phyloP scores from a whole-genome alignment of 139 green algal species.

The Micromonas pusilla region DNA sequence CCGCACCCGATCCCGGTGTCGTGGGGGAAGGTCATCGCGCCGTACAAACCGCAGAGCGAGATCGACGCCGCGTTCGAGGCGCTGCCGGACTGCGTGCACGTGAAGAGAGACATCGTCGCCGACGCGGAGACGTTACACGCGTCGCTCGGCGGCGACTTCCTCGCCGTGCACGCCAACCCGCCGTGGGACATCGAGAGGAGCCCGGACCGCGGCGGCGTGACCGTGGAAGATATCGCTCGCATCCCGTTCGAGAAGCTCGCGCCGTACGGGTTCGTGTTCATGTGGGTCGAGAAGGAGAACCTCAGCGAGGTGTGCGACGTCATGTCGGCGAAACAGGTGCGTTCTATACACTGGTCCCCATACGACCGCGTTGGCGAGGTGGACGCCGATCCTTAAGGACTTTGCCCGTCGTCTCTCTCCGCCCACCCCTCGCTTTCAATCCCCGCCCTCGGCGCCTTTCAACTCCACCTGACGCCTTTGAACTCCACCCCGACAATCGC shows the following conservation, averaged over 20 bases:
- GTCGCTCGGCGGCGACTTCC: conserved; percentile 33
- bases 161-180: conserved; percentile 56
- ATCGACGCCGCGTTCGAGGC: not conserved
- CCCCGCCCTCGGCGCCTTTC: no score
- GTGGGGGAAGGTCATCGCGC: conserved; percentile 67
- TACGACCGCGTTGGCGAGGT: no score
- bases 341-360: no score
- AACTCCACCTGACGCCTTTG: no score
- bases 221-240: not conserved
- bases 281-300: conserved; percentile 69
- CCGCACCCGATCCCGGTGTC: conserved; percentile 60
- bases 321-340: no score
- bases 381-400: no score
- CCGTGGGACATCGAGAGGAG: conserved; percentile 43
- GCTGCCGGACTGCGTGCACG: conserved; percentile 4
- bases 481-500: no score
- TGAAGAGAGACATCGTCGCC: conserved; percentile 14
- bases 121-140: conserved; percentile 16
- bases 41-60: conserved; percentile 39
- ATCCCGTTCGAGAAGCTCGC: conserved; percentile 20
- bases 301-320: conserved; percentile 37
- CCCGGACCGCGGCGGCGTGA: conserved; percentile 6
- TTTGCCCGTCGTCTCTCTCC: no score
- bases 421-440: no score
- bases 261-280: conserved; percentile 71